These are phyloP conservation scores for Coemansia nantahalensis DNA, from an alignment of 192 early-diverging fungal genomes.

Conservation along the genomic window DNA sequence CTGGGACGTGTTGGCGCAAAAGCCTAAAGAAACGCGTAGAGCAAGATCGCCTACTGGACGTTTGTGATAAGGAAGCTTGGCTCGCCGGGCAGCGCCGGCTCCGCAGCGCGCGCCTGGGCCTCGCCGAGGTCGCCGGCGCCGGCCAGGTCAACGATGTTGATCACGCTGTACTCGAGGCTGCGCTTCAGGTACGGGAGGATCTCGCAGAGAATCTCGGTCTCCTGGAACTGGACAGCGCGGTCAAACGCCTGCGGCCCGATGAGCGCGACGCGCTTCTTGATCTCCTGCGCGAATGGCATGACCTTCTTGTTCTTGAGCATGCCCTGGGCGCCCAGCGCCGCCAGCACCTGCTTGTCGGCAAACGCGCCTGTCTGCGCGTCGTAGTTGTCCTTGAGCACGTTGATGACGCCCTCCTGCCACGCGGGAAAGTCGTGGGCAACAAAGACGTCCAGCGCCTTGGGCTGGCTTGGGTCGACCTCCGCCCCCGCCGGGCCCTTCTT, in stretches of 20 bases:
- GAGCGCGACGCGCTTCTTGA: slow-evolving; percentile 77
- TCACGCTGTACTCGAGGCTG: slow-evolving; percentile 57
- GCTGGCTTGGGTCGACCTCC: slow-evolving; percentile 57
- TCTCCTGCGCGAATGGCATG: slow-evolving; percentile 94
- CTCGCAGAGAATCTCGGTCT: slow-evolving; percentile 64
- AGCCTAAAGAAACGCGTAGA: too few species aligned
- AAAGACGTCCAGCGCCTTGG: slow-evolving; percentile 75
- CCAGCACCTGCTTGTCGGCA: slow-evolving; percentile 72
- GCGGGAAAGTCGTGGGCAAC: slow-evolving; percentile 82
- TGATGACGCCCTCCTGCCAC: slow-evolving; percentile 83
- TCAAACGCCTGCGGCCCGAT: slow-evolving; percentile 73
- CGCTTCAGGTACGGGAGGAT: slow-evolving; percentile 57
- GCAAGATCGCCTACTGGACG: not conserved
- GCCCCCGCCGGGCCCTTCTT: slow-evolving; percentile 66
- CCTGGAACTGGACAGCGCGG: slow-evolving; percentile 79
- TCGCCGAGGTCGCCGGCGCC: slow-evolving; percentile 36
- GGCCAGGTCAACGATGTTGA: slow-evolving; percentile 50
- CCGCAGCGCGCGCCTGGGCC: slow-evolving; percentile 26
- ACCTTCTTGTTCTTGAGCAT: slow-evolving; percentile 91
- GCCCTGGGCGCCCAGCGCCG: slow-evolving; percentile 61
- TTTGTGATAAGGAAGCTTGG: slow-evolving; percentile 44
- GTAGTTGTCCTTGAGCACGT: slow-evolving; percentile 59
- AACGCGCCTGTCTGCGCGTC: slow-evolving; percentile 59
- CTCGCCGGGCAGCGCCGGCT: slow-evolving; percentile 47
- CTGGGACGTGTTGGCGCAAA: too few species aligned